phyloP scores from a whole-genome alignment of 495 filamentous ascomycete species.

The Hyphodiscus hymeniophilus region DNA sequence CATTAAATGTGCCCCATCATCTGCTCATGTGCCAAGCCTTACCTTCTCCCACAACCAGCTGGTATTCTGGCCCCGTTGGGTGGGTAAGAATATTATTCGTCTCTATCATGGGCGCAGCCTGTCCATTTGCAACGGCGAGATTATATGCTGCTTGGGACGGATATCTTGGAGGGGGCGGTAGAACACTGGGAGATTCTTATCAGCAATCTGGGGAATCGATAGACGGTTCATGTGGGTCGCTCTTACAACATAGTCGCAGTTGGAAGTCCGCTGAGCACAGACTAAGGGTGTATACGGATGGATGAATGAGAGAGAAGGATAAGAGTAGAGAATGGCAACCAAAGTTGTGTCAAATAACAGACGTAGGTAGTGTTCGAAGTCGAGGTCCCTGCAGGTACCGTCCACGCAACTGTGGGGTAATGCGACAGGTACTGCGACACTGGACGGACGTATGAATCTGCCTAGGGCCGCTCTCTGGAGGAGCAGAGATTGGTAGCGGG shows the following conservation, averaged over 20 bases:
- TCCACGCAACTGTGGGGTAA: constrained; percentile 3
- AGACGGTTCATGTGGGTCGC: not conserved
- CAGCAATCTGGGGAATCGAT: constrained; percentile 10
- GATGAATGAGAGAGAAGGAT: not conserved
- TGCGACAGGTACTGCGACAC: too few species aligned
- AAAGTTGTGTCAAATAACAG: not conserved
- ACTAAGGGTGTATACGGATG: constrained; percentile 1
- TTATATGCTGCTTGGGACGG: constrained; percentile 58
- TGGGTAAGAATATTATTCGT: constrained; percentile 82
- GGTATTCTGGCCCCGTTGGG: constrained; percentile 69
- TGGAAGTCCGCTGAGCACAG: constrained; percentile 14
- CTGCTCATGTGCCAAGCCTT: constrained; percentile 15
- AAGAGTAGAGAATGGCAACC: not conserved
- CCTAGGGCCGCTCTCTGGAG: not conserved
- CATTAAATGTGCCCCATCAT: constrained; percentile 12
- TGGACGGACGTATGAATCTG: not conserved
- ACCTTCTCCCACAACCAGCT: constrained; percentile 93
- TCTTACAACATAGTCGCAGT: constrained; percentile 21
- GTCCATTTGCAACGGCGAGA: constrained; percentile 52
- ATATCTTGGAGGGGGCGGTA: constrained; percentile 69
- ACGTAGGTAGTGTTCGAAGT: not conserved
- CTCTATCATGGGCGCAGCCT: constrained; percentile 68
- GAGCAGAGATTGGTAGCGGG: not conserved
- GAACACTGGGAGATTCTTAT: constrained; percentile 18
- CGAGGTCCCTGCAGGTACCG: not conserved